Percentiles rank a stretch among this genome's conserved stretches.
Conservation (phyloP, 768 basidiomycete species). For the Phlegmacium glaucopus region DNA sequence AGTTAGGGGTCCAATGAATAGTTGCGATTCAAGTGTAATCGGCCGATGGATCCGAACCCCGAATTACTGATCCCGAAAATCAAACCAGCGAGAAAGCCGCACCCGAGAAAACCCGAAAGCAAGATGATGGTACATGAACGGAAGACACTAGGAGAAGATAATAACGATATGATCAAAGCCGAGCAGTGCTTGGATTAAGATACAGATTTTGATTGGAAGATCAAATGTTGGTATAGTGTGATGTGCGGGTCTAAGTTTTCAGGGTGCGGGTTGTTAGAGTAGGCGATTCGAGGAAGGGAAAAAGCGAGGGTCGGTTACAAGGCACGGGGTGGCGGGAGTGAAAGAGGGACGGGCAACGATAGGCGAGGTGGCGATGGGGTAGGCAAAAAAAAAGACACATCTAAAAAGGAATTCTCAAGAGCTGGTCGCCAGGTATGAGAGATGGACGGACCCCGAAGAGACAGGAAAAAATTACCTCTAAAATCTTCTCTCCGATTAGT, state of each 20-base stretch:
- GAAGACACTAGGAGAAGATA: slow-evolving; percentile 14
- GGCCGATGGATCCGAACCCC: not conserved
- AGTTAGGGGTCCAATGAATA: not conserved
- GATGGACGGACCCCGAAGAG: not conserved
- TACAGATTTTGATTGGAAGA: slow-evolving; percentile 13
- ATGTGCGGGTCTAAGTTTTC: slow-evolving; percentile 2
- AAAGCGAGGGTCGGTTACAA: not conserved
- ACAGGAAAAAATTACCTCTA: slow-evolving; percentile 17
- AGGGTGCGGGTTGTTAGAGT: not conserved
- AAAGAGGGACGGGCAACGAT: slow-evolving; percentile 9
- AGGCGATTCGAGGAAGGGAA: not conserved
- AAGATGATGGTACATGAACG: slow-evolving; percentile 7
- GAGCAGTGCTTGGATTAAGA: slow-evolving; percentile 15
- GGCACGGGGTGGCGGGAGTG: slow-evolving; percentile 1
- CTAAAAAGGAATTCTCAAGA: slow-evolving; percentile 18
- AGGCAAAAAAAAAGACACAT: slow-evolving; percentile 11
- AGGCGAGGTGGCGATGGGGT: slow-evolving; percentile 1
- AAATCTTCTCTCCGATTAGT: slow-evolving; percentile 24
- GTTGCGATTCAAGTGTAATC: no score
- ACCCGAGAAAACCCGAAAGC: slow-evolving; percentile 1
- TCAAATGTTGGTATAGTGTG: slow-evolving; percentile 14
- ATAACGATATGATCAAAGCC: slow-evolving; percentile 17
- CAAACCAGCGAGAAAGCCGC: not conserved
- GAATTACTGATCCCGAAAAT: not conserved
- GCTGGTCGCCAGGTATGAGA: slow-evolving; percentile 2